Evolutionary conservation across 768 basidiomycete genomes (phyloP), one percentile per base, ranked within the genome.

Genomic region (Tricholoma bakamatsutake): DNA sequence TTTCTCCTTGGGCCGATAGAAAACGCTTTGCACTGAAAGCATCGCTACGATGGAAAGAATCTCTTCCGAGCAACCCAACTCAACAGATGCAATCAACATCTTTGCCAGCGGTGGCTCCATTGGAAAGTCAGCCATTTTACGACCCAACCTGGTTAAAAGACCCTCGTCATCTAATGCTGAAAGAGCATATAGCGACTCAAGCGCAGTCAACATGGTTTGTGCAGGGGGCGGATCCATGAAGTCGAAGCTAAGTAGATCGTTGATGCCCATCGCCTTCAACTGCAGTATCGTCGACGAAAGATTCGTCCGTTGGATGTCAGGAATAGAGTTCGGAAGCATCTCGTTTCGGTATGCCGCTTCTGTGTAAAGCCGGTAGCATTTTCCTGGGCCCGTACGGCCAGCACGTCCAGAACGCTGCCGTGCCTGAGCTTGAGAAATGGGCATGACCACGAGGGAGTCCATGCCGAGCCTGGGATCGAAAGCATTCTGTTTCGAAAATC

Each of bases 111-210:
- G 84, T 5, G 96, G 97, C 56, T 98, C 95, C 87, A 98, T 93
- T 11, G 97, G 97, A 73, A 98, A 98, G 69, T 99, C 97, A 1
- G 97, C 96, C 97, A 99, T 98, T 73, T 99, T 98, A 55, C 97
- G 82, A 1, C 97, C 97, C 8, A 99, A 75, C 27, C 93, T 83
- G 1, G 97, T 99, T 65, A 99, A 73, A 5, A 98, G 75, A 5
- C 97, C 97, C 73, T 99, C 97, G 60, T 98, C 94, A 61, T 98
- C 97, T 30, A 98, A 77, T 3, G 97, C 97, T 1, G 94, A 97
- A 12, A 98, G 78, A 3, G 95, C 97, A 71, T 96, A 98, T 1
- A 99, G 74, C 46, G 91, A 85, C 68, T 98, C 95, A 45, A 99
- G 73, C 1, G 97, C 97, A 1, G 97, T 96, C 61, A 99, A 78